Conservation (phyloP, 352 stramenopile genomes). For the Pilasporangium apinafurcum region DNA sequence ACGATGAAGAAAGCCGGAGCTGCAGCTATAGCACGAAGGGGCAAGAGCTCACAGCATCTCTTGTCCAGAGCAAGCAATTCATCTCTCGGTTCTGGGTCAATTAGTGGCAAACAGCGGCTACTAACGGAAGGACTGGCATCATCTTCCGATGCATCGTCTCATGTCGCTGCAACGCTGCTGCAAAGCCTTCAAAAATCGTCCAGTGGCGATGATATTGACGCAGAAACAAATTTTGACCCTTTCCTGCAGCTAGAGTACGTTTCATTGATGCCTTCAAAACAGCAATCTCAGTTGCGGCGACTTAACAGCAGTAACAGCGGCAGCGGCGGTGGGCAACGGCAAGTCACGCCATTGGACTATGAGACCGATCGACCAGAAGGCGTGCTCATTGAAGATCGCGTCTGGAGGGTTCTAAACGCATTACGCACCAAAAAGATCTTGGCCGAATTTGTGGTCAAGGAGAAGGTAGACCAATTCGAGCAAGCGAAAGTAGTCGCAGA, state of each 20-base stretch:
- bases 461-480: slow-evolving; percentile 47
- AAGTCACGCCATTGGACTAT: slow-evolving; percentile 68
- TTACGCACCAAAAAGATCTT: slow-evolving; percentile 64
- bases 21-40: slow-evolving; percentile 7
- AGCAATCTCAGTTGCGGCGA: slow-evolving; percentile 14
- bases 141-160: slow-evolving; percentile 20
- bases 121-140: slow-evolving; percentile 21
- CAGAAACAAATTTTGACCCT: slow-evolving; percentile 57
- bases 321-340: slow-evolving; percentile 4
- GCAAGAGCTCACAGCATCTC: slow-evolving; percentile 20
- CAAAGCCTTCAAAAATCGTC: slow-evolving; percentile 27
- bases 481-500: slow-evolving; percentile 42
- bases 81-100: slow-evolving; percentile 3
- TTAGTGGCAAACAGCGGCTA: slow-evolving; percentile 34
- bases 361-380: slow-evolving; percentile 61
- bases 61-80: slow-evolving; percentile 4
- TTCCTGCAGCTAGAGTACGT: slow-evolving; percentile 66
- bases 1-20: slow-evolving; percentile 10
- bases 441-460: slow-evolving; percentile 36
- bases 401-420: slow-evolving; percentile 62
- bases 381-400: slow-evolving; percentile 48
- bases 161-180: slow-evolving; percentile 14
- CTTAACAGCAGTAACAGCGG: slow-evolving; percentile 4
- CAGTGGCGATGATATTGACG: slow-evolving; percentile 16
- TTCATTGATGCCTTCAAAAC: too few relatives aligned